phyloP scores from a whole-genome alignment of 192 early-diverging fungal genomes.

The Ambispora gerdemannii region DNA sequence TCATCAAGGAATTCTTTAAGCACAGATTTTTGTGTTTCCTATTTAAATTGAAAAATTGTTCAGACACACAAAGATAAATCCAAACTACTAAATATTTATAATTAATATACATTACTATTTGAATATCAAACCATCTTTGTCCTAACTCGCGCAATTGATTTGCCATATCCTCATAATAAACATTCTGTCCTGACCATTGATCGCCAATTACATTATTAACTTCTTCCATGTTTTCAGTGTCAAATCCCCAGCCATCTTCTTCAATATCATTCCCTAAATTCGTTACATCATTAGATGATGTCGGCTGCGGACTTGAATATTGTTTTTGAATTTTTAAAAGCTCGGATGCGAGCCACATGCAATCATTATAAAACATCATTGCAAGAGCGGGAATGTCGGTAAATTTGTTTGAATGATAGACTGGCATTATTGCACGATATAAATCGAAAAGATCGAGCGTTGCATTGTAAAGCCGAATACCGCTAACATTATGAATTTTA shows the following conservation, averaged over 20 bases:
- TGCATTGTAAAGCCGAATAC: constrained; percentile 41
- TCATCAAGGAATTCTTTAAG: constrained; percentile 44
- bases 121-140: constrained; percentile 49
- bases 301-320: constrained; percentile 31
- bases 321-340: constrained; percentile 40
- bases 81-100: constrained; percentile 26
- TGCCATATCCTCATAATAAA: constrained; percentile 54
- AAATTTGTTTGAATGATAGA: constrained; percentile 55
- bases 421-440: constrained; percentile 62
- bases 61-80: neutral
- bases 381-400: constrained; percentile 50
- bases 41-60: neutral
- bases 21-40: constrained; percentile 57
- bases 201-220: neutral
- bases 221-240: neutral
- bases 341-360: constrained; percentile 57
- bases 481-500: no score
- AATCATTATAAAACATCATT: constrained; percentile 70
- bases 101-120: constrained; percentile 49
- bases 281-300: neutral
- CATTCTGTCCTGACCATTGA: constrained; percentile 23
- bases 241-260: neutral
- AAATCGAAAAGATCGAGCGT: constrained; percentile 51
- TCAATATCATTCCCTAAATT: neutral
- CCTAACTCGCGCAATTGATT: constrained; percentile 49